Conservation (phyloP, 1,284 basidiomycete species). For the Anthracocystis walkeri region DNA sequence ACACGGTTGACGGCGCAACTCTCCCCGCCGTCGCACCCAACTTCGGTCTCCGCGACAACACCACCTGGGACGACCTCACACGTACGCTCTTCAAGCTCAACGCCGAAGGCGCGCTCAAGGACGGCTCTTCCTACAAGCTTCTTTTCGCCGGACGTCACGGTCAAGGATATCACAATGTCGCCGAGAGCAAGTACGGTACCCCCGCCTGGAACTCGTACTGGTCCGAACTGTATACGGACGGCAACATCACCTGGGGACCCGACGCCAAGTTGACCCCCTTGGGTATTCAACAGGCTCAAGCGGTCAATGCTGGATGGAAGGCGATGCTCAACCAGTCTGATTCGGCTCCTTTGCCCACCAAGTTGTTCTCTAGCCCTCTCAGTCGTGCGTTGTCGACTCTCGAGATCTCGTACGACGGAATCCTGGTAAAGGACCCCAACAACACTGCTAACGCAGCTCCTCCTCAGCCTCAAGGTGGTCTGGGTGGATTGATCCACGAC, state of each 20-base stretch:
- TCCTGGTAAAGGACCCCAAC: slow-evolving; percentile 32
- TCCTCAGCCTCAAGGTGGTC: neutral
- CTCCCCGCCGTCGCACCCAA: slow-evolving; percentile 50
- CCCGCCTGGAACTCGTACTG: slow-evolving; percentile 47
- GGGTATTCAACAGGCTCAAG: slow-evolving; percentile 52
- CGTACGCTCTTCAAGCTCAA: slow-evolving; percentile 39
- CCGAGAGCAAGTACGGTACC: slow-evolving; percentile 48
- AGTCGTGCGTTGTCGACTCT: slow-evolving; percentile 40
- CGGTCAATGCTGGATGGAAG: slow-evolving; percentile 42
- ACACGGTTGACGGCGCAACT: slow-evolving; percentile 26
- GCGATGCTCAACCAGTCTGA: slow-evolving; percentile 28
- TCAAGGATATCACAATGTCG: slow-evolving; percentile 56
- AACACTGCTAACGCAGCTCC: slow-evolving; percentile 1
- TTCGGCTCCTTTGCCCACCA: slow-evolving; percentile 34
- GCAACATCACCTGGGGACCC: slow-evolving; percentile 48
- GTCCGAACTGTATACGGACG: slow-evolving; percentile 40
- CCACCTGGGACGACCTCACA: slow-evolving; percentile 36
- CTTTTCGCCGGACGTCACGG: slow-evolving; percentile 51
- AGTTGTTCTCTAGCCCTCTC: slow-evolving; percentile 40
- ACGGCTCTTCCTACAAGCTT: slow-evolving; percentile 50
- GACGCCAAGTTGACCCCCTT: slow-evolving; percentile 45
- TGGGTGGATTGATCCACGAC: neutral
- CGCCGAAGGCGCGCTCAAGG: slow-evolving; percentile 11
- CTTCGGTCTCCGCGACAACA: slow-evolving; percentile 47
- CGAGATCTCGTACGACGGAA: slow-evolving; percentile 40